Percentiles rank a stretch among this genome's conserved stretches.
These are phyloP conservation scores for Brettanomyces nanus DNA, from an alignment of 805 yeast genomes.

Conservation along the genomic window DNA sequence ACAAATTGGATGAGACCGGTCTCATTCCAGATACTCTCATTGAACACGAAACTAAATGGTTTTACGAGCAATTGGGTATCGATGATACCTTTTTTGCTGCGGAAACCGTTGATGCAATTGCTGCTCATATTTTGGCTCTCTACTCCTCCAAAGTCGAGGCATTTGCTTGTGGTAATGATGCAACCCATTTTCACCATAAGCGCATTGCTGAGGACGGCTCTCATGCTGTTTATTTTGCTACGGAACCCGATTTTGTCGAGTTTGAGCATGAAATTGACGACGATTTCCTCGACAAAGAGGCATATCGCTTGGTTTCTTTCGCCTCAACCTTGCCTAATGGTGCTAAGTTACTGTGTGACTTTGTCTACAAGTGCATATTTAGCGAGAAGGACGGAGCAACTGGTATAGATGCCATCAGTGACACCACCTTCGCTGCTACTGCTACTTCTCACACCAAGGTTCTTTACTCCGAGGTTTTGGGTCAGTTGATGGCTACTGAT, in stretches of 20 bases:
- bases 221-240: conserved; percentile 87
- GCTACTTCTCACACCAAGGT: conserved; percentile 74
- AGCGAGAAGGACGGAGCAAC: conserved; percentile 20
- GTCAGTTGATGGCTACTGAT: conserved; percentile 59
- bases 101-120: conserved; percentile 73
- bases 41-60: conserved; percentile 84
- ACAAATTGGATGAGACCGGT: conserved; percentile 71
- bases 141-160: conserved; percentile 93
- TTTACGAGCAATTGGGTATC: conserved; percentile 78
- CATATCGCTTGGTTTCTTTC: conserved; percentile 72
- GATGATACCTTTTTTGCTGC: conserved; percentile 89
- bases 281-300: conserved; percentile 52
- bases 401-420: conserved; percentile 62
- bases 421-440: conserved; percentile 65
- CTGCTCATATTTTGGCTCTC: conserved; percentile 76
- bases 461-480: conserved; percentile 65
- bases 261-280: conserved; percentile 79
- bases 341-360: conserved; percentile 52
- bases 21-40: conserved; percentile 83
- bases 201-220: conserved; percentile 56
- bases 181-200: conserved; percentile 59
- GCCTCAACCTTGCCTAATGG: conserved; percentile 52
- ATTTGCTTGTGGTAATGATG: conserved; percentile 35
- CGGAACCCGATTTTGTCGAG: conserved; percentile 34
- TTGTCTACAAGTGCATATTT: conserved; percentile 72